Percentiles rank a stretch among this genome's conserved stretches.
phyloP scores from a whole-genome alignment of 2,329 filamentous ascomycete species.

The Alternaria sp. region DNA sequence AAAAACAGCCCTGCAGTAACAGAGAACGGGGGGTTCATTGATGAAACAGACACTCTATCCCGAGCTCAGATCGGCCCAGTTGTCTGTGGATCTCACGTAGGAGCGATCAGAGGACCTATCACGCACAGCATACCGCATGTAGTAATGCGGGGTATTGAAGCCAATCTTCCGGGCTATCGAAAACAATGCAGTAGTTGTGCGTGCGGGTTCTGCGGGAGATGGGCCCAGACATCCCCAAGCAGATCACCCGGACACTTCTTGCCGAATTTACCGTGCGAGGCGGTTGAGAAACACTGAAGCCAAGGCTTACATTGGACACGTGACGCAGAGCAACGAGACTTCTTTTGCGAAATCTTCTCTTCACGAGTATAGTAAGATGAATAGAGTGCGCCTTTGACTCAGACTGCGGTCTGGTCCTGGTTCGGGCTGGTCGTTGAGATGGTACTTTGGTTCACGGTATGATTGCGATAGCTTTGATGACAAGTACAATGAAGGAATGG shows the following conservation, averaged over 20 bases:
- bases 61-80: background rate
- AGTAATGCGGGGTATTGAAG: background rate
- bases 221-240: background rate
- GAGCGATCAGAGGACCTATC: background rate
- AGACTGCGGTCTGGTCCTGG: no score
- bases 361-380: background rate
- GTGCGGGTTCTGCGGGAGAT: background rate
- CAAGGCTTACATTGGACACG: no score
- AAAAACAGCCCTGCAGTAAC: background rate
- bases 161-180: background rate
- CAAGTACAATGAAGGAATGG: no score
- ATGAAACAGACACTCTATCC: background rate
- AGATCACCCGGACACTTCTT: background rate
- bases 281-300: no score
- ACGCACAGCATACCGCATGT: no score
- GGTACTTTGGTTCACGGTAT: no score
- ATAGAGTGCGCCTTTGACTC: no score
- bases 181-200: background rate
- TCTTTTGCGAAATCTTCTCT: background rate
- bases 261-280: background rate
- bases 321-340: background rate
- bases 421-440: no score
- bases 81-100: background rate
- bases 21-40: background rate
- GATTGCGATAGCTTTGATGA: no score